Percentiles rank a stretch among this genome's conserved stretches.
phyloP scores from a whole-genome alignment of 306 rosid genomes.

The Arachis stenosperma region DNA sequence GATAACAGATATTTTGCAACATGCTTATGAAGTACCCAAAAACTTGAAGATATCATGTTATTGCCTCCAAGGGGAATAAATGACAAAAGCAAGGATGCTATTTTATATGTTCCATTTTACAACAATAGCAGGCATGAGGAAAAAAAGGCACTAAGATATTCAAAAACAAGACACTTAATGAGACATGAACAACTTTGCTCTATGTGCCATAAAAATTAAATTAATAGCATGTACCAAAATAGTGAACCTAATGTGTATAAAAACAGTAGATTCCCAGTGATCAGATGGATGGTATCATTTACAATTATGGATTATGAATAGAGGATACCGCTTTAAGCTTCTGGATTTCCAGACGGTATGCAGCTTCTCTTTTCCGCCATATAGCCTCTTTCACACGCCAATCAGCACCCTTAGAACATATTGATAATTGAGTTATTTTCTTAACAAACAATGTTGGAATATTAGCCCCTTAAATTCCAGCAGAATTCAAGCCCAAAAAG shows the following conservation, averaged over 20 bases:
- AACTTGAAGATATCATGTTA: slow-evolving; percentile 7
- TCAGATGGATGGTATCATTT: neutral
- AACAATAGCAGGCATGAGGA: neutral
- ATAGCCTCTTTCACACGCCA: slow-evolving; percentile 68
- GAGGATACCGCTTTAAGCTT: slow-evolving; percentile 60
- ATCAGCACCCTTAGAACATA: slow-evolving; percentile 52
- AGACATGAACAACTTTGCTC: slow-evolving; percentile 1
- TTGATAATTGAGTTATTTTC: slow-evolving; percentile 1
- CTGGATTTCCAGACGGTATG: slow-evolving; percentile 42
- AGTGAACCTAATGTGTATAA: neutral
- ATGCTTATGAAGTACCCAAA: slow-evolving; percentile 7
- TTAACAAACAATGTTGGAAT: slow-evolving; percentile 33
- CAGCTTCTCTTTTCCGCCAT: slow-evolving; percentile 59
- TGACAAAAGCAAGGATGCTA: neutral
- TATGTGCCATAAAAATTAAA: slow-evolving; percentile 1
- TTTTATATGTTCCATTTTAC: slow-evolving; percentile 3
- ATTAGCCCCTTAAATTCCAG: slow-evolving; percentile 26
- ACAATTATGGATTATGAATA: neutral
- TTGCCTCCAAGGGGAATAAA: slow-evolving; percentile 9
- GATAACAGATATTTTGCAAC: slow-evolving; percentile 16
- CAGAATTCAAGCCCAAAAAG: neutral
- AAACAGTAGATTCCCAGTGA: slow-evolving; percentile 1
- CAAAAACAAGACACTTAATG: neutral
- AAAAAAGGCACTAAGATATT: neutral
- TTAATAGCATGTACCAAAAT: slow-evolving; percentile 1